A percentile compares a stretch with the other conserved stretches of the same genome.
Conservation (phyloP, 768 basidiomycete genomes). For the Galerina sulciceps region DNA sequence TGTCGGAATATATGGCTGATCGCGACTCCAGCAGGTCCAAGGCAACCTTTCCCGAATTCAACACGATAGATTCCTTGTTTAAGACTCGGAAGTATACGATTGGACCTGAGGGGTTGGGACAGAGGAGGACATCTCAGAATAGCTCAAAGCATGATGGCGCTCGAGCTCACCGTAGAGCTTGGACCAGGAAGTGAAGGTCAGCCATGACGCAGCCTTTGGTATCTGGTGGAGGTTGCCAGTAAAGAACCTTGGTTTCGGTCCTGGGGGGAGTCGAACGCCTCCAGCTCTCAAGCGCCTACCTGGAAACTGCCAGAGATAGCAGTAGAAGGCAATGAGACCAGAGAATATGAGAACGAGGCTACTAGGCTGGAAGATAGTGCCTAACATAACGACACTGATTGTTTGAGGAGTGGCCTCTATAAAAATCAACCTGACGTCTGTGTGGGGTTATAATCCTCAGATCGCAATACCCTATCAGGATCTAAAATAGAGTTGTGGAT, state of each 20-base stretch:
- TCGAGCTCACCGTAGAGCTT: conserved; percentile 21
- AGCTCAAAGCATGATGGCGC: not conserved
- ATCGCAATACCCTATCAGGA: too few relatives aligned
- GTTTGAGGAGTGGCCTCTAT: too few relatives aligned
- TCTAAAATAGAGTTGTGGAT: too few relatives aligned
- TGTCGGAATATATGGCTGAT: conserved; percentile 52
- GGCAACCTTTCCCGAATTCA: conserved; percentile 47
- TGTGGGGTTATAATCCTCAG: too few relatives aligned
- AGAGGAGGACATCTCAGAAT: not conserved
- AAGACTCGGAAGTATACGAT: conserved; percentile 43
- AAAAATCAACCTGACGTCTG: too few relatives aligned
- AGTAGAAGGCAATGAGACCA: conserved; percentile 5
- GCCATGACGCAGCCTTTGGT: conserved; percentile 19
- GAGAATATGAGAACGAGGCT: not conserved
- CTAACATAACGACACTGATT: too few relatives aligned
- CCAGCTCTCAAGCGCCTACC: not conserved
- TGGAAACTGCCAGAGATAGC: conserved; percentile 6
- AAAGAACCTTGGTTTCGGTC: conserved; percentile 24
- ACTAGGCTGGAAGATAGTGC: not conserved
- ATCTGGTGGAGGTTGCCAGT: conserved; percentile 31
- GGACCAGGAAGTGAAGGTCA: conserved; percentile 21
- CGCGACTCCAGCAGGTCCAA: conserved; percentile 52
- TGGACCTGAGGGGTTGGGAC: conserved; percentile 30
- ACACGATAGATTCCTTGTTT: conserved; percentile 43
- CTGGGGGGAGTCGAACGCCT: conserved; percentile 27